Conservation (phyloP, 2,329 filamentous ascomycete species). For the Nemania serpens region DNA sequence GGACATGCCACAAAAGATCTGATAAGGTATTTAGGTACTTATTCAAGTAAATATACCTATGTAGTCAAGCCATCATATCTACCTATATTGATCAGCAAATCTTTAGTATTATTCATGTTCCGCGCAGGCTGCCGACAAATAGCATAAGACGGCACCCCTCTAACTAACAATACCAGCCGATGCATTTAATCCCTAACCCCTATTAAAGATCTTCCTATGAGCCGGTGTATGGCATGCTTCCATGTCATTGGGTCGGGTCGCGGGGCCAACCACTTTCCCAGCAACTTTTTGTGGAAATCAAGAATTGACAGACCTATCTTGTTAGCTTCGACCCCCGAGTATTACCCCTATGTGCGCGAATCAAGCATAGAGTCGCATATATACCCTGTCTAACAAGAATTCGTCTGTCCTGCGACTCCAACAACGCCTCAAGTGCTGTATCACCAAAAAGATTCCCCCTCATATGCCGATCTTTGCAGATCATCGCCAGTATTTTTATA, state of each 20-base stretch:
- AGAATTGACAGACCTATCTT: no score
- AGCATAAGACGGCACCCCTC: not conserved
- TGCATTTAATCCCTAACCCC: no score
- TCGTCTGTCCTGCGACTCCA: conserved; percentile 8
- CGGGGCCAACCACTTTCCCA: not conserved
- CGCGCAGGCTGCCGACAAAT: no score
- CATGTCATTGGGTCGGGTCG: not conserved
- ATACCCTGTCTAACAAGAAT: conserved; percentile 17
- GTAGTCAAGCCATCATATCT: no score
- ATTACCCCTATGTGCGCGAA: conserved; percentile 17
- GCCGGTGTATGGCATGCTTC: no score
- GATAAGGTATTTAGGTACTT: no score
- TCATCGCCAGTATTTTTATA: conserved; percentile 27
- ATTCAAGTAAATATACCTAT: no score
- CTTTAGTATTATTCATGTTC: no score
- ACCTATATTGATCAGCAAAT: no score
- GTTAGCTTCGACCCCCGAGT: conserved; percentile 2
- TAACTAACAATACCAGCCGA: no score
- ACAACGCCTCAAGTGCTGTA: conserved; percentile 18
- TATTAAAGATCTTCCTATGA: no score
- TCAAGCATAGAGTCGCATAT: conserved; percentile 3
- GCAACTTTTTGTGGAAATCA: not conserved
- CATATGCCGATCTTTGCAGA: conserved; percentile 29
- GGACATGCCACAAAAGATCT: no score
- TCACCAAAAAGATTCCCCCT: conserved; percentile 15